Evolutionary conservation across 257 asterid species (phyloP).

Genomic region (Rauvolfia tetraphylla): DNA sequence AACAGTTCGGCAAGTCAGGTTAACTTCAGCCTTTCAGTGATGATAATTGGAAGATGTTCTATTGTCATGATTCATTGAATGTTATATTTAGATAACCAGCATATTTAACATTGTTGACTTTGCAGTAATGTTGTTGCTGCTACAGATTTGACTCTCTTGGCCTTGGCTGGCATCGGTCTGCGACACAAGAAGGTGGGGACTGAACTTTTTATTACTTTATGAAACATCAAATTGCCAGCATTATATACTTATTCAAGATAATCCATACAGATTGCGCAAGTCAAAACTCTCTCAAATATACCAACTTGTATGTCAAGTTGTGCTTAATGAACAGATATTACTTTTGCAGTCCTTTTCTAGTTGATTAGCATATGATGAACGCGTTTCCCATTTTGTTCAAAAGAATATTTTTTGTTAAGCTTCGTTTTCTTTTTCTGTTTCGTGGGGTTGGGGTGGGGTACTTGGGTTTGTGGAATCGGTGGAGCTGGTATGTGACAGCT

Average conservation of each 20-base stretch:
- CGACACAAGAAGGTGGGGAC: slow-evolving; percentile 68
- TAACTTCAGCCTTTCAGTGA: slow-evolving; percentile 16
- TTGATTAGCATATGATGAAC: neutral
- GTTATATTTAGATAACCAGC: slow-evolving; percentile 22
- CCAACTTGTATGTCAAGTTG: neutral
- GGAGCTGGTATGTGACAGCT: no score
- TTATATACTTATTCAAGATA: neutral
- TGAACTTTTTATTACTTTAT: slow-evolving; percentile 13
- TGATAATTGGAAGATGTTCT: neutral
- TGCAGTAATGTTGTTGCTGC: slow-evolving; percentile 97
- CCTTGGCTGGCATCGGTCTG: slow-evolving; percentile 97
- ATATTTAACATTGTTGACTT: slow-evolving; percentile 40
- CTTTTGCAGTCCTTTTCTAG: neutral
- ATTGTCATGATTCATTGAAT: slow-evolving; percentile 1
- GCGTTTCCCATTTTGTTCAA: neutral
- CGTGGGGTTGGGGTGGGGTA: no score
- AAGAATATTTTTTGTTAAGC: neutral
- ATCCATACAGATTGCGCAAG: no score
- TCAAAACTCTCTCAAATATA: neutral
- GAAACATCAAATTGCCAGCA: neutral
- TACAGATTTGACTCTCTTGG: slow-evolving; percentile 87
- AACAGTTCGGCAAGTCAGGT: slow-evolving; percentile 97
- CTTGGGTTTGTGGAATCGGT: neutral
- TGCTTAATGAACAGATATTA: no score
- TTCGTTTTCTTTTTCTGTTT: no score